A percentile compares a stretch with the other conserved stretches of the same genome.
These are phyloP conservation scores for Chaetoceros muelleri DNA, from an alignment of 108 stramenopile species.

Conservation along the genomic window DNA sequence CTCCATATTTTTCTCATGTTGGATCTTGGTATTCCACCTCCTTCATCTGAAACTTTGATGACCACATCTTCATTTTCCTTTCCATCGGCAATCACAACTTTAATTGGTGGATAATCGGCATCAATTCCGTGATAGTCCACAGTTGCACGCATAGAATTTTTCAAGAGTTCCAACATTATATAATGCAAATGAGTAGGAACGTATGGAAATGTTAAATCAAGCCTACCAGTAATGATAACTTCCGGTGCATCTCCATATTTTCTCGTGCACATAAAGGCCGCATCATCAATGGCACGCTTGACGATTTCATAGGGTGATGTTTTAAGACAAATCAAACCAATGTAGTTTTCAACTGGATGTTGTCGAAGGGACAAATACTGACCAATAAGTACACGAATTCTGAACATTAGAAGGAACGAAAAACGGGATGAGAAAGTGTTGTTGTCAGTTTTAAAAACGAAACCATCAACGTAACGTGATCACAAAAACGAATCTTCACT, in stretches of 20 bases:
- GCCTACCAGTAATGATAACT: conserved; percentile 54
- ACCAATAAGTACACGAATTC: conserved; percentile 86
- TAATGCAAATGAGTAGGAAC: conserved; percentile 66
- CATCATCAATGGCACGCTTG: conserved; percentile 60
- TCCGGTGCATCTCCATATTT: conserved; percentile 79
- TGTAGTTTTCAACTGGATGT: conserved; percentile 29
- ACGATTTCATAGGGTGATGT: conserved; percentile 59
- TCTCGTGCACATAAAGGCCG: conserved; percentile 52
- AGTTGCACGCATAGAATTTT: conserved; percentile 88
- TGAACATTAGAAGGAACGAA: conserved; percentile 4
- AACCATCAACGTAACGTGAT: too few relatives aligned
- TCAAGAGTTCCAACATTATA: conserved; percentile 85
- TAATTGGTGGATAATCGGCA: conserved; percentile 37
- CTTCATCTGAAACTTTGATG: conserved; percentile 85
- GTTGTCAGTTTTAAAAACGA: neutral
- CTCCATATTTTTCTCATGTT: conserved; percentile 71
- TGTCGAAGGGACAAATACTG: conserved; percentile 55
- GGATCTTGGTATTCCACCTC: conserved; percentile 83
- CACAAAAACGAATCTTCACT: too few relatives aligned
- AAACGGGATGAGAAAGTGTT: neutral
- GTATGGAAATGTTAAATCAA: conserved; percentile 75
- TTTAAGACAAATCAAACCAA: conserved; percentile 61
- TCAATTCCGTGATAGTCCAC: conserved; percentile 53
- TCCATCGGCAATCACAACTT: conserved; percentile 81
- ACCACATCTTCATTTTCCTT: conserved; percentile 79